phyloP scores from a whole-genome alignment of 768 basidiomycete genomes.

The Paxillus involutus region DNA sequence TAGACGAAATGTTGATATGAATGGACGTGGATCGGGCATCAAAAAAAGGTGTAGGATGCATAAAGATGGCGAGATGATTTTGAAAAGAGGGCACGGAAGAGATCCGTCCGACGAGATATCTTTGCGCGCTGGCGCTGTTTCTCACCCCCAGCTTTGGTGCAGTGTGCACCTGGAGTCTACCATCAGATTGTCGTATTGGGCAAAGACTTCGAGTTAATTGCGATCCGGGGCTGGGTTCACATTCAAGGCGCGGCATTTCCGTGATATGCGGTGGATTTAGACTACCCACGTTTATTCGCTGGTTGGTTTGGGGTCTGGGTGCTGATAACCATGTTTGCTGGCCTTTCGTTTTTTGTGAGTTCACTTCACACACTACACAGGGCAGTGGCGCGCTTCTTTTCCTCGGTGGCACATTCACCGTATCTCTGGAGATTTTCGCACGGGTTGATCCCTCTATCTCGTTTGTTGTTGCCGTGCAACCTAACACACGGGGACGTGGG shows the following conservation, averaged over 20 bases:
- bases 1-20: background rate
- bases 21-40: background rate
- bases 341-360: background rate
- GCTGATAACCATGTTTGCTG: background rate
- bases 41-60: no score
- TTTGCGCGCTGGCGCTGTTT: background rate
- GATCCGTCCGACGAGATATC: slow-evolving; percentile 22
- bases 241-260: no score
- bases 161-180: no score
- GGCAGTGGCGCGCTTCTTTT: background rate
- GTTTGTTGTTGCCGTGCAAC: no score
- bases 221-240: no score
- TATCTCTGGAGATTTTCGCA: background rate
- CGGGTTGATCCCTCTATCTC: background rate
- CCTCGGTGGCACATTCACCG: background rate
- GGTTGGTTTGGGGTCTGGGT: background rate
- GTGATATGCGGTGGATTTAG: background rate
- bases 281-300: background rate
- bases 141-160: no score
- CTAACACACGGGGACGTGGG: no score
- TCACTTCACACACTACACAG: background rate
- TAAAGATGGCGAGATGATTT: background rate
- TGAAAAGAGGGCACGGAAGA: slow-evolving; percentile 16
- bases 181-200: no score
- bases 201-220: no score